phyloP scores from a whole-genome alignment of 129 eudicot genomes.

The sunflower (Helianthus annuus) region HanXRQr2.0-SUNRISE NC_035447.2:16440305-16440804 shows the following conservation, averaged over 20 bases:
- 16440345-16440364: constrained; percentile 79
- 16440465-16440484: constrained; percentile 17
- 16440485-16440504: constrained; percentile 3
- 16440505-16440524: constrained; percentile 11
- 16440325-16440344: constrained; percentile 80
- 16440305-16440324: constrained; percentile 96
- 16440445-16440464: background rate
- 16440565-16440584: constrained; percentile 11
- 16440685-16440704: constrained; percentile 1
- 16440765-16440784: background rate
- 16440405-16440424: constrained; percentile 62
- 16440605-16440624: too few species aligned
- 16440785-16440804: constrained; percentile 11
- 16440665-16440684: constrained; percentile 12
- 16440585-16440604: too few species aligned
- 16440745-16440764: constrained; percentile 9
- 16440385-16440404: constrained; percentile 72
- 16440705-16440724: background rate
- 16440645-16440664: constrained; percentile 4
- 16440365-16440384: constrained; percentile 87
- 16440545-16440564: constrained; percentile 3
- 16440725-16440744: constrained; percentile 12
- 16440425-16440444: constrained; percentile 29
- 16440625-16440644: background rate
- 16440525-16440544: background rate